Evolutionary conservation across 805 yeast species (phyloP).

Genomic region (Candida hispaniensis): DNA sequence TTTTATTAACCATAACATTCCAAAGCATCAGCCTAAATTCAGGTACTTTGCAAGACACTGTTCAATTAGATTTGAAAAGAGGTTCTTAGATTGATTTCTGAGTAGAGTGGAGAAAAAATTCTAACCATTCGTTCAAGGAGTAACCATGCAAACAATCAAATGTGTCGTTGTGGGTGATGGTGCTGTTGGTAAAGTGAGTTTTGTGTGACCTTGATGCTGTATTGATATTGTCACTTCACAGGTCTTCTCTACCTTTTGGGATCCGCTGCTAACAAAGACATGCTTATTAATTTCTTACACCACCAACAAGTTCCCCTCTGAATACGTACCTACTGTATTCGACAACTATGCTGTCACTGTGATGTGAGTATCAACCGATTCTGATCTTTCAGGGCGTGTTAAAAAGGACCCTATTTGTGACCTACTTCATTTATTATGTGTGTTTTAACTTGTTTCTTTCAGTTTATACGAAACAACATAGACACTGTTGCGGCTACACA

Average conservation of each 20-base stretch:
- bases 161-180: conserved; percentile 99
- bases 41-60: too few relatives aligned
- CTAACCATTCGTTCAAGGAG: too few relatives aligned
- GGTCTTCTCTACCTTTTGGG: background rate
- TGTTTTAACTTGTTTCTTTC: background rate
- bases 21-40: too few relatives aligned
- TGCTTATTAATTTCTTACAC: conserved; percentile 93
- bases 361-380: conserved; percentile 24
- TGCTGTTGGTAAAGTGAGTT: conserved; percentile 85
- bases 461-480: background rate
- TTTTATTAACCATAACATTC: too few relatives aligned
- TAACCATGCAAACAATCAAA: conserved; percentile 38
- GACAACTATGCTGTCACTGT: conserved; percentile 49
- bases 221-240: background rate
- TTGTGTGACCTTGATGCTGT: too few relatives aligned
- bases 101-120: too few relatives aligned
- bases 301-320: conserved; percentile 94
- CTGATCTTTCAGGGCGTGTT: conserved; percentile 1
- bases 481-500: too few relatives aligned
- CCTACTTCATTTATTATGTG: background rate
- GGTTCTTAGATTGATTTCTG: too few relatives aligned
- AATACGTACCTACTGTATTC: conserved; percentile 97
- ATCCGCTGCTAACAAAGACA: conserved; percentile 36
- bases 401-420: background rate
- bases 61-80: too few relatives aligned